A percentile compares a stretch with the other conserved stretches of the same genome.
Evolutionary conservation across 495 filamentous ascomycete genomes (phyloP).

Genomic region (Hypoxylon trugodes): DNA sequence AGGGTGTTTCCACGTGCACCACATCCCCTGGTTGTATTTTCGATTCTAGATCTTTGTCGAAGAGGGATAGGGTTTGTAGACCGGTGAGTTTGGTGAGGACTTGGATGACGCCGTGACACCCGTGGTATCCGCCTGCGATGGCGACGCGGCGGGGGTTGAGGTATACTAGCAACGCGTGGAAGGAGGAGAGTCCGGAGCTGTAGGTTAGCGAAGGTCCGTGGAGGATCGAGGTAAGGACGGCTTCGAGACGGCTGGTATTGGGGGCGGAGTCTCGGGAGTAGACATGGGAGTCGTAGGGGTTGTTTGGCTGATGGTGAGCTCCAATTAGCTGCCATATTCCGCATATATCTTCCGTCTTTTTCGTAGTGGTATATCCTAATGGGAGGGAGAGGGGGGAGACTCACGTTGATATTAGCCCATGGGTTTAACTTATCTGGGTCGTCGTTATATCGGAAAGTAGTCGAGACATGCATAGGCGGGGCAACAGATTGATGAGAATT

Average conservation of each 20-base stretch:
- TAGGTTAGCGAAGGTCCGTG: constrained; percentile 77
- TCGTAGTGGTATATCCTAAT: no score
- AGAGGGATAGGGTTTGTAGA: constrained; percentile 65
- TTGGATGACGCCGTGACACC: constrained; percentile 82
- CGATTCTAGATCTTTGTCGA: constrained; percentile 57
- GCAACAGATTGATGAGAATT: constrained; percentile 79
- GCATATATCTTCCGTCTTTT: neutral
- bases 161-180: constrained; percentile 81
- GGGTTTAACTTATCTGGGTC: constrained; percentile 70
- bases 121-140: constrained; percentile 88
- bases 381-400: constrained; percentile 10
- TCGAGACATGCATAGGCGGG: constrained; percentile 85
- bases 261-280: constrained; percentile 83
- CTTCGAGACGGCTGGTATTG: constrained; percentile 83
- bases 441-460: constrained; percentile 82
- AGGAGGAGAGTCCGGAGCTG: constrained; percentile 83
- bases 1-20: constrained; percentile 89
- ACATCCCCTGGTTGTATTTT: constrained; percentile 77
- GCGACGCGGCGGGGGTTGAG: constrained; percentile 81
- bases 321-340: no score
- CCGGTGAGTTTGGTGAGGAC: constrained; percentile 76
- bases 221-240: constrained; percentile 76
- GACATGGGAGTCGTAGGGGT: constrained; percentile 62
- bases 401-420: constrained; percentile 55
- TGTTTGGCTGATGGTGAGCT: constrained; percentile 43